These are phyloP conservation scores for Coprinellus aureogranulatus DNA, from an alignment of 768 basidiomycete species.

Conservation along the genomic window DNA sequence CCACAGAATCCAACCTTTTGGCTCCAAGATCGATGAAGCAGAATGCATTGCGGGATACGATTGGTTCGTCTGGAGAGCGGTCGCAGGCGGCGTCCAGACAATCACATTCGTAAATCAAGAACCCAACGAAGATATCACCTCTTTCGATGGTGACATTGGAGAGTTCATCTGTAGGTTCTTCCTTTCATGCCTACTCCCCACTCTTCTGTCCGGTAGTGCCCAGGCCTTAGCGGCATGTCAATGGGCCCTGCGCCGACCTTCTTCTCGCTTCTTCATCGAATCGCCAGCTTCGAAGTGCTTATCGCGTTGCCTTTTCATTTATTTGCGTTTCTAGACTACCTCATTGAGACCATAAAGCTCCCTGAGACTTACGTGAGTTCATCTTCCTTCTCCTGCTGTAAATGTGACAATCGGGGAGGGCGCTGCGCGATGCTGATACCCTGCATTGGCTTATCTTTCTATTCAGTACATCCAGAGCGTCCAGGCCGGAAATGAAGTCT, in stretches of 20 bases:
- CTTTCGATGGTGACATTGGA: constrained; percentile 52
- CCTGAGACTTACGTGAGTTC: constrained; percentile 39
- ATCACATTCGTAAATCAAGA: constrained; percentile 50
- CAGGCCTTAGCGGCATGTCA: not conserved
- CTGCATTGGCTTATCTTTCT: not conserved
- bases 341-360: constrained; percentile 47
- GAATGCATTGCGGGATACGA: constrained; percentile 37
- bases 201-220: not conserved
- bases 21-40: not conserved
- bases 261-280: too few species aligned
- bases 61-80: constrained; percentile 58
- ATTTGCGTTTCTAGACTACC: constrained; percentile 34
- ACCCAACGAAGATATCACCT: constrained; percentile 39
- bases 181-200: not conserved
- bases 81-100: constrained; percentile 54
- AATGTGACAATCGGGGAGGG: not conserved
- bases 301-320: not conserved
- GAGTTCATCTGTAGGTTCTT: constrained; percentile 49
- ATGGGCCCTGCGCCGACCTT: not conserved
- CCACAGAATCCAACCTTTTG: not conserved
- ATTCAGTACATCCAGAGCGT: constrained; percentile 50
- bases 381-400: not conserved
- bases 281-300: not conserved
- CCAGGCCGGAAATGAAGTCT: constrained; percentile 55
- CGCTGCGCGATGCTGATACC: not conserved